Conservation (phyloP, 202 grass and related monocot genomes). For the Tripidium arundinaceum region DNA sequence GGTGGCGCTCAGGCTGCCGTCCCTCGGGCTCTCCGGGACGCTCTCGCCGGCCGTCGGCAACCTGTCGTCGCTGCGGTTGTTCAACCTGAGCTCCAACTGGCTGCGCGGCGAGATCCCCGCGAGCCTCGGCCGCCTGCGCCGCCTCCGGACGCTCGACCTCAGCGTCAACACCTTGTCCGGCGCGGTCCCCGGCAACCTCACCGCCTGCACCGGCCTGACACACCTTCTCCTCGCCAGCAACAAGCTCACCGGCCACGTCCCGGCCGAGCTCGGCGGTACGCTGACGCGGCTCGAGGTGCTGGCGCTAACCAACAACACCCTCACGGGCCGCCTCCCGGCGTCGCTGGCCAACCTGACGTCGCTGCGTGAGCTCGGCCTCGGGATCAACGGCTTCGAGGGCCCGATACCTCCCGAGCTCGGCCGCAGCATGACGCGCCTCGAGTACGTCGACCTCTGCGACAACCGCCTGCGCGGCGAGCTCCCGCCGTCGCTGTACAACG, state of each 20-base stretch:
- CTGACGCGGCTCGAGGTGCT: not conserved
- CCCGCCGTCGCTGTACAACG: constrained; percentile 33
- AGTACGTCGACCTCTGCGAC: not conserved
- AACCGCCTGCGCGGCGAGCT: constrained; percentile 36
- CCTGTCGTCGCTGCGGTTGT: constrained; percentile 17
- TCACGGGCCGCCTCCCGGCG: constrained; percentile 15
- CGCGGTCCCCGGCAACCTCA: constrained; percentile 11
- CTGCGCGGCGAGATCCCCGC: constrained; percentile 25
- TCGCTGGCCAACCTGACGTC: constrained; percentile 29
- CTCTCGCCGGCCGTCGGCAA: constrained; percentile 41
- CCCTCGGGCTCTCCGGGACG: not conserved
- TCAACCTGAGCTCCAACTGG: constrained; percentile 37
- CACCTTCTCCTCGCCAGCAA: not conserved
- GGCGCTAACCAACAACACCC: constrained; percentile 17
- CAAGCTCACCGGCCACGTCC: constrained; percentile 3
- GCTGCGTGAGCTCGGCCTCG: not conserved
- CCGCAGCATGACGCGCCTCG: not conserved
- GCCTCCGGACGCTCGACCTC: not conserved
- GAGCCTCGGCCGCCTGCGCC: constrained; percentile 7
- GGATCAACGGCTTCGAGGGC: constrained; percentile 19
- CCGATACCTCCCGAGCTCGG: constrained; percentile 4
- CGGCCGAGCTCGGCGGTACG: not conserved
- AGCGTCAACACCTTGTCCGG: constrained; percentile 28
- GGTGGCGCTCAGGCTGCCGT: constrained; percentile 18
- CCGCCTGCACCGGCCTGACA: not conserved